Conservation (phyloP, 1,284 basidiomycete species). For the Cystobasidium slooffiae region DNA sequence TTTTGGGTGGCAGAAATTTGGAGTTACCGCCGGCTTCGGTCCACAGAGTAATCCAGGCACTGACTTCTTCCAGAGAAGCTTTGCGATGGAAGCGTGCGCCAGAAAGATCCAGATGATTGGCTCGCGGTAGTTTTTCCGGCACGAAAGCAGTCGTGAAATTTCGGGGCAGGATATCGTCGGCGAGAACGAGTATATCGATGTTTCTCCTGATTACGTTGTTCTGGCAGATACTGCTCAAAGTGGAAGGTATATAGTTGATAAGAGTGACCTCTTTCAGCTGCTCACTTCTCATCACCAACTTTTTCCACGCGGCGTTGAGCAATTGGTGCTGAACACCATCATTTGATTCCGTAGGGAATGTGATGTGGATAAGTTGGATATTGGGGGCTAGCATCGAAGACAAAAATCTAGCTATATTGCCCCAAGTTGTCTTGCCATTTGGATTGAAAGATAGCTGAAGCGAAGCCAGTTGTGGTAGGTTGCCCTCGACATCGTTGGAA, state of each 20-base stretch:
- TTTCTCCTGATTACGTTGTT: neutral
- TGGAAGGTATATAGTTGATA: neutral
- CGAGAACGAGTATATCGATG: neutral
- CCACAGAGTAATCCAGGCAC: neutral
- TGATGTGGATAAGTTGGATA: neutral
- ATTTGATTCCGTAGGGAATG: neutral
- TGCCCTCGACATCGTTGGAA: neutral
- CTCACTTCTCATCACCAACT: neutral
- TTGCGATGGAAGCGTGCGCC: neutral
- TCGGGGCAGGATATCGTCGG: neutral
- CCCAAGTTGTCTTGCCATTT: neutral
- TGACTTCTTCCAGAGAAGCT: neutral
- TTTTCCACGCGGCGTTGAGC: neutral
- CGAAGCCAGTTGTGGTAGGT: neutral
- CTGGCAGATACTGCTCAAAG: neutral
- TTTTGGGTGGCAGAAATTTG: neutral
- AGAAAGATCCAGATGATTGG: neutral
- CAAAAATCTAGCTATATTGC: neutral
- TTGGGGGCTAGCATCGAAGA: neutral
- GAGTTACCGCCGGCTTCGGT: neutral
- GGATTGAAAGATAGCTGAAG: neutral
- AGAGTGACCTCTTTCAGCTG: neutral
- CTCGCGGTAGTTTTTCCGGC: neutral
- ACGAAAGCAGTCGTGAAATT: neutral
- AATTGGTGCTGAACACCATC: neutral